Evolutionary conservation across 257 asterid species (phyloP).

Genomic region (Sherardia arvensis): DNA sequence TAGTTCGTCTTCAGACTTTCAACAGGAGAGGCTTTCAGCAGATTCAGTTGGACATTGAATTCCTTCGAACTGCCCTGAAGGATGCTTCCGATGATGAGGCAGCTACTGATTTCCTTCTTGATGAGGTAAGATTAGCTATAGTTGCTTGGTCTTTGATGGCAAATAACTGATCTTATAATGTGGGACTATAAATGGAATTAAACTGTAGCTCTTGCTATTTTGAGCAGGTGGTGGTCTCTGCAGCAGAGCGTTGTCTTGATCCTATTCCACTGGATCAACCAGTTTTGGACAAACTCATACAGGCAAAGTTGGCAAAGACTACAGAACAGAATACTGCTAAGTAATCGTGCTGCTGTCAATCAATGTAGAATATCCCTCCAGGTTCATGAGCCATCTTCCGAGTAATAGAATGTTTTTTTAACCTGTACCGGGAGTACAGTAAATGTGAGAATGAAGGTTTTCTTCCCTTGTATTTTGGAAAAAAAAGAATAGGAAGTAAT

Average conservation of each 20-base stretch:
- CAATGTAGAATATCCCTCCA: neutral
- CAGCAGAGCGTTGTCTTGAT: slow-evolving; percentile 90
- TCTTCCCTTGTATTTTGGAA: neutral
- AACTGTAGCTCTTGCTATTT: slow-evolving; percentile 2
- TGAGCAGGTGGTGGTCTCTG: slow-evolving; percentile 74
- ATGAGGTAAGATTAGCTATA: slow-evolving; percentile 47
- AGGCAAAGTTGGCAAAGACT: slow-evolving; percentile 62
- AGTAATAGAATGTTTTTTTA: neutral
- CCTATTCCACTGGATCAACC: slow-evolving; percentile 69
- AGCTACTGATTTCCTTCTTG: slow-evolving; percentile 87
- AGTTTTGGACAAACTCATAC: slow-evolving; percentile 77
- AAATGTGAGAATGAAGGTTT: too few species aligned
- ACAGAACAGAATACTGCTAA: slow-evolving; percentile 21
- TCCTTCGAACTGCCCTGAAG: slow-evolving; percentile 57
- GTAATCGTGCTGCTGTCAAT: neutral
- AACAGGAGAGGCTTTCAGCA: slow-evolving; percentile 97
- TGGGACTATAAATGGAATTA: neutral
- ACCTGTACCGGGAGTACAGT: neutral
- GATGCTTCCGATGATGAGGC: slow-evolving; percentile 86
- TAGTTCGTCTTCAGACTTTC: slow-evolving; percentile 79
- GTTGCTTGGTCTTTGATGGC: neutral
- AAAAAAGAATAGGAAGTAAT: neutral
- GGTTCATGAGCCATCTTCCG: neutral
- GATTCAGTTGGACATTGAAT: slow-evolving; percentile 87
- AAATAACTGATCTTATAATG: neutral